Evolutionary conservation across 495 filamentous ascomycete genomes (phyloP), one percentile per base, ranked within the genome.

Genomic region (Acidomyces sp.): DNA sequence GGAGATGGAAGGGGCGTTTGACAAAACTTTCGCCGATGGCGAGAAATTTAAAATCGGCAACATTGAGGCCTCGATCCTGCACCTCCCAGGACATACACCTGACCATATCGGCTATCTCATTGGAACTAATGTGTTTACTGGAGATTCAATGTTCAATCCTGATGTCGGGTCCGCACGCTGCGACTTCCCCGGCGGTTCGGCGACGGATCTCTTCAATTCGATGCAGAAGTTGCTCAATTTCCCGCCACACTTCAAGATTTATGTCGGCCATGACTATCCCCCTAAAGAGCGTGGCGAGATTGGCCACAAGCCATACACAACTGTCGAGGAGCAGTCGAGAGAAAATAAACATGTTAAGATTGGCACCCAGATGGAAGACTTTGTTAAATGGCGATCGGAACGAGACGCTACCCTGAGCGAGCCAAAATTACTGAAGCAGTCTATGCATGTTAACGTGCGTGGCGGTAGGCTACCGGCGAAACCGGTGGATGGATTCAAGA

Each of bases 71-170:
- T 62, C 46, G 16, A 69, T 63, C 0, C 46, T 75, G 1, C 70
- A 75, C 53, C 57, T 78, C 1, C 74, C 74, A 0, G 74, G 74
- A 0, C 74, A 78, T 46, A 78, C 72, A 1, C 71, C 71, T 0
- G 74, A 78, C 45, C 74, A 77, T 48, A 43, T 77, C 13, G 75
- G 75, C 0, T 79, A 77, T 48, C 43, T 55, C 17, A 64, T 78
- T 42, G 74, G 72, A 39, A 59, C 57, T n/a, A 75, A 77, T 45
- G 57, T 76, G n/a, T 77, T 78, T 55, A 64, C 62, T 33, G 74
- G 74, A 15, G 75, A 77, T 55, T 72, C 72, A 6, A 53, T 78
- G 39, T 76, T 77, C 59, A 62, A 76, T 47, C 52, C 60, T 5
- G 74, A 77, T 43, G 57, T 78, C 16, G 74, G 73, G 18, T 66